Conservation (phyloP, 768 basidiomycete species). For the Russula brevipes region DNA sequence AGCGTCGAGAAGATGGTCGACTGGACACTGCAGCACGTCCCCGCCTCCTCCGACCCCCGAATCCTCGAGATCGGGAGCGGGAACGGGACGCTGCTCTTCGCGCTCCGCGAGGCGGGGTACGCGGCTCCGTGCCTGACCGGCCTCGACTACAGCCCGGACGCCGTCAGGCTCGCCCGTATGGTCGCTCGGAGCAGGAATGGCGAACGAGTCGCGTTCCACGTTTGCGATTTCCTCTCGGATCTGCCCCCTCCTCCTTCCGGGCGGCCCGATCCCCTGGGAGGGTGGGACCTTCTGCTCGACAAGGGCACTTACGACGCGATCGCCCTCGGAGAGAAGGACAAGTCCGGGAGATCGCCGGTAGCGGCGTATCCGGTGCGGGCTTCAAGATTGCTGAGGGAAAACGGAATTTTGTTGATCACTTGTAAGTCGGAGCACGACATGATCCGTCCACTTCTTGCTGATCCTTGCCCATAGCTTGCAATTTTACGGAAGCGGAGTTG, state of each 20-base stretch:
- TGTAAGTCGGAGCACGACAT: conserved; percentile 43
- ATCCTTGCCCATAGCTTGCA: conserved; percentile 45
- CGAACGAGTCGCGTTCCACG: conserved; percentile 46
- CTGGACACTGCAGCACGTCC: conserved; percentile 57
- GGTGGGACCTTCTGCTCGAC: conserved; percentile 75
- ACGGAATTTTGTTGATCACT: conserved; percentile 72
- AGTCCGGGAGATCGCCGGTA: conserved; percentile 47
- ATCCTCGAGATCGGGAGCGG: conserved; percentile 78
- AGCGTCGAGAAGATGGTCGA: conserved; percentile 74
- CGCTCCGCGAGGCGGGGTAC: conserved; percentile 65
- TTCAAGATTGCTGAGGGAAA: conserved; percentile 52
- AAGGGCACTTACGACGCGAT: conserved; percentile 91
- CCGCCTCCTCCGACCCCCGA: conserved; percentile 42
- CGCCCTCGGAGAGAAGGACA: conserved; percentile 59
- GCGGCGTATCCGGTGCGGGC: conserved; percentile 58
- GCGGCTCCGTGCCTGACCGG: conserved; percentile 47
- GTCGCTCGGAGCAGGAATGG: conserved; percentile 47
- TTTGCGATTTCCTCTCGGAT: conserved; percentile 61
- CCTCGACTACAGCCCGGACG: conserved; percentile 73
- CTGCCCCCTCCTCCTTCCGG: conserved; percentile 38
- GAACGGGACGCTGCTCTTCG: conserved; percentile 72
- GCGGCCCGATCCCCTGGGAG: conserved; percentile 25
- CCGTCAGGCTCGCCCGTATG: conserved; percentile 55
- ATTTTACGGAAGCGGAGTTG: conserved; percentile 78
- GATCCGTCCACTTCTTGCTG: not conserved